Conservation (phyloP, 768 basidiomycete species). For the Kockovaella imperatae region DNA sequence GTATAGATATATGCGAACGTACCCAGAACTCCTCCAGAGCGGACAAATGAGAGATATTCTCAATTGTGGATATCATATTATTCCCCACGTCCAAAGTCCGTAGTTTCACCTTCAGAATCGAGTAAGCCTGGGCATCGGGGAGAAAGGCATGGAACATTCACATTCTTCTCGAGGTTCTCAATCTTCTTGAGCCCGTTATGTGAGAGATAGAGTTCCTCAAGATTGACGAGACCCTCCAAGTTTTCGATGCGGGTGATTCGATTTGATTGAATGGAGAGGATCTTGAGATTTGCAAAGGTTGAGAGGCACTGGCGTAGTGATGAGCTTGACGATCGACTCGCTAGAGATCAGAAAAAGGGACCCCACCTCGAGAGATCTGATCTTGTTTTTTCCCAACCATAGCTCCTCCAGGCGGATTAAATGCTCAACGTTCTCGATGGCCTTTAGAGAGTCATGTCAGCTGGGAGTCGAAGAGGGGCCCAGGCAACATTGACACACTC, state of each 20-base stretch:
- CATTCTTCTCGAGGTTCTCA: slow-evolving; percentile 79
- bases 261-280: slow-evolving; percentile 81
- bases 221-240: slow-evolving; percentile 59
- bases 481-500: slow-evolving; percentile 53
- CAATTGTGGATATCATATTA: slow-evolving; percentile 71
- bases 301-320: slow-evolving; percentile 57
- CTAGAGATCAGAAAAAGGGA: background rate
- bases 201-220: slow-evolving; percentile 87
- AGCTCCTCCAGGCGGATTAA: slow-evolving; percentile 80
- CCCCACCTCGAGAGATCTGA: slow-evolving; percentile 69
- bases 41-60: slow-evolving; percentile 69
- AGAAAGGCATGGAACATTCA: slow-evolving; percentile 35
- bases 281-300: slow-evolving; percentile 63
- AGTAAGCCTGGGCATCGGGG: background rate
- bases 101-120: slow-evolving; percentile 52
- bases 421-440: slow-evolving; percentile 75
- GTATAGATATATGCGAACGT: slow-evolving; percentile 21
- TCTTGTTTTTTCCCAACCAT: slow-evolving; percentile 98
- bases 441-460: slow-evolving; percentile 48
- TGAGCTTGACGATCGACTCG: slow-evolving; percentile 1
- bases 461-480: background rate
- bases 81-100: slow-evolving; percentile 79
- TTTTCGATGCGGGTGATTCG: slow-evolving; percentile 81
- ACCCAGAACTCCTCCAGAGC: slow-evolving; percentile 94
- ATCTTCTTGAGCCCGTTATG: slow-evolving; percentile 82